Evolutionary conservation across 306 rosid species (phyloP), one percentile per base, ranked within the genome.

Genomic region (Rosa chinensis): DNA sequence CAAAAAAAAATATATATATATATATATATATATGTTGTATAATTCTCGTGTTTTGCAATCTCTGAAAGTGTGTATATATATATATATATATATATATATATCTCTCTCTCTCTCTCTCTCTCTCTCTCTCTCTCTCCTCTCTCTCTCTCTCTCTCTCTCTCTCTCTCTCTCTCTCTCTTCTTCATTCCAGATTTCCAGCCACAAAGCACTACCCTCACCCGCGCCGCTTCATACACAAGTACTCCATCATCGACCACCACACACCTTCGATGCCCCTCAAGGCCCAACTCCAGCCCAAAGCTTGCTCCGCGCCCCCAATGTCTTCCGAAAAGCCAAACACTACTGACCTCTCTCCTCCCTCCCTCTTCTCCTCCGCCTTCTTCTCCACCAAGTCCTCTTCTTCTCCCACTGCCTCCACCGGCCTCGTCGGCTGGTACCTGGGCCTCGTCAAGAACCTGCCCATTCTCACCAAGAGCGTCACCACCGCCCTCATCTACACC

Each of bases 351-450:
- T 25, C 28, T 25, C 28, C 28, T 25, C 28, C 28, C 81, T 86
- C 91, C 50, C 53, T 81, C 28, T 84, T 81, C 73, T 82, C 91
- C 52, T 85, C 91, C 6, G 75, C 89, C 5, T 87, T 78, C 64
- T 87, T 82, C 59, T 90, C 96, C 42, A 69, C 92, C 62, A 76
- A 90, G 4, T 81, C 92, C 37, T 45, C 89, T 13, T 28, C 85
- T 32, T 50, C 10, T 45, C 79, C 63, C 74, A 39, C 2, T 66
- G 45, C 84, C 87, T 32, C 88, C 73, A 66, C 79, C 56, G 91
- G 92, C 42, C 62, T 93, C 79, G 85, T 93, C 39, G 90, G 88
- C 70, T 93, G 97, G 98, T 93, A 93, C 84, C 81, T 93, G 85
- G 91, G 93, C 76, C 82, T 89, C 95, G 74, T 93, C 40, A 88